Percentiles rank a stretch among this genome's conserved stretches.
Conservation (phyloP, 2,329 filamentous ascomycete genomes). For the Exophiala mesophila region DNA sequence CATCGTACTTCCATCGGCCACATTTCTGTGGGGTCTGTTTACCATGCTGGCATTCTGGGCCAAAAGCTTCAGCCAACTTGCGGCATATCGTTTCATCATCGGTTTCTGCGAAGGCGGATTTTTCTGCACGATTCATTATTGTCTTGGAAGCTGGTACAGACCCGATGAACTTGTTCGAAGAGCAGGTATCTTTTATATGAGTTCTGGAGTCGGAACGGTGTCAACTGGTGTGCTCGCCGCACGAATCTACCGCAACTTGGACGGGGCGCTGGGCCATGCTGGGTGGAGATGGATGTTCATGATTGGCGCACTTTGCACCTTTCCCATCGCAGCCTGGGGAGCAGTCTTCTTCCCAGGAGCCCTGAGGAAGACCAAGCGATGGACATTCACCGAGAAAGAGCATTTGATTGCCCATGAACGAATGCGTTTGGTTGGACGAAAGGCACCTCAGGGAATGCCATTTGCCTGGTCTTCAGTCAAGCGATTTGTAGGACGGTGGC, state of each 20-base stretch:
- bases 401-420: constrained; percentile 1
- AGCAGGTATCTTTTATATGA: constrained; percentile 34
- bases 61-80: constrained; percentile 28
- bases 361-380: constrained; percentile 1
- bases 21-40: constrained; percentile 49
- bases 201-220: constrained; percentile 25
- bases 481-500: constrained; percentile 8
- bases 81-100: constrained; percentile 6
- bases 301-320: constrained; percentile 28
- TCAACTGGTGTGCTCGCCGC: constrained; percentile 17
- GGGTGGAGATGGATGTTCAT: constrained; percentile 32
- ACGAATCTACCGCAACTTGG: constrained; percentile 18
- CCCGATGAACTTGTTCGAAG: constrained; percentile 34
- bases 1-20: constrained; percentile 22
- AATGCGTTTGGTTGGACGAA: constrained; percentile 10
- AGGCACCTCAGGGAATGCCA: constrained; percentile 3
- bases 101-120: constrained; percentile 18
- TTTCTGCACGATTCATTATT: constrained; percentile 29
- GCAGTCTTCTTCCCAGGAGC: constrained; percentile 27
- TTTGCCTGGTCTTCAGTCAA: constrained; percentile 6
- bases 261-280: constrained; percentile 25
- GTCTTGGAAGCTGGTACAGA: constrained; percentile 26
- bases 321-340: constrained; percentile 27
- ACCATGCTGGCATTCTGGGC: constrained; percentile 51
- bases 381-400: constrained; percentile 6